A percentile compares a stretch with the other conserved stretches of the same genome.
These are phyloP conservation scores for Neurospora sp. DNA, from an alignment of 495 filamentous ascomycete genomes.

Conservation along the genomic window DNA sequence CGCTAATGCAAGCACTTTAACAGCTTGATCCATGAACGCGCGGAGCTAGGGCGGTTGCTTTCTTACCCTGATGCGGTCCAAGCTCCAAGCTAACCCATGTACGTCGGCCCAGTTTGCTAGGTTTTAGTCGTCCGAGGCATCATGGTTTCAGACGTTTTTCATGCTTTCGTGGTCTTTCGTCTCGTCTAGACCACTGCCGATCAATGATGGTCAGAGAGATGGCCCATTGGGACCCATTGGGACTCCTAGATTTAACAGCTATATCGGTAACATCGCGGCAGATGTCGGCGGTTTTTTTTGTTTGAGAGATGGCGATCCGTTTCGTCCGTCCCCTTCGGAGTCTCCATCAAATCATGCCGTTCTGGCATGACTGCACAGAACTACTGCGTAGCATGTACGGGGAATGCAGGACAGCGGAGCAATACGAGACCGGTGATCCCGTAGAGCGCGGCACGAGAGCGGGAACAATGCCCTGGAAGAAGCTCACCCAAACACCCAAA, in stretches of 20 bases:
- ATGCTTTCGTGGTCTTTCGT: neutral
- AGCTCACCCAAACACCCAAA: neutral
- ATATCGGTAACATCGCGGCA: neutral
- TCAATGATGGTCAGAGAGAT: neutral
- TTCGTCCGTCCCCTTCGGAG: neutral
- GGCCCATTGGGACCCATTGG: neutral
- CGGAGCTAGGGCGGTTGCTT: neutral
- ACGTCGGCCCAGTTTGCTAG: neutral
- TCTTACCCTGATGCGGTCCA: neutral
- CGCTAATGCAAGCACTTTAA: slow-evolving; percentile 22
- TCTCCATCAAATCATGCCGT: neutral
- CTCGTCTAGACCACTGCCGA: neutral
- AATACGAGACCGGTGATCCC: neutral
- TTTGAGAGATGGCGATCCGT: neutral
- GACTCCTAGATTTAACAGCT: neutral
- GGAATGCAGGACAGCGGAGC: neutral
- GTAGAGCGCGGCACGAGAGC: neutral
- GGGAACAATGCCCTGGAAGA: neutral
- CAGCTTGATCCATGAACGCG: neutral
- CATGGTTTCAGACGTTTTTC: neutral
- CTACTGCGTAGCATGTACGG: neutral
- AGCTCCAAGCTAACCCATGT: neutral
- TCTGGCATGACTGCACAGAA: neutral
- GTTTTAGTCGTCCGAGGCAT: neutral
- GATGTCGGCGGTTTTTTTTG: neutral